A percentile compares a stretch with the other conserved stretches of the same genome.
Conservation (phyloP, 441 rosid genomes). For the Populus tomentosa region DNA sequence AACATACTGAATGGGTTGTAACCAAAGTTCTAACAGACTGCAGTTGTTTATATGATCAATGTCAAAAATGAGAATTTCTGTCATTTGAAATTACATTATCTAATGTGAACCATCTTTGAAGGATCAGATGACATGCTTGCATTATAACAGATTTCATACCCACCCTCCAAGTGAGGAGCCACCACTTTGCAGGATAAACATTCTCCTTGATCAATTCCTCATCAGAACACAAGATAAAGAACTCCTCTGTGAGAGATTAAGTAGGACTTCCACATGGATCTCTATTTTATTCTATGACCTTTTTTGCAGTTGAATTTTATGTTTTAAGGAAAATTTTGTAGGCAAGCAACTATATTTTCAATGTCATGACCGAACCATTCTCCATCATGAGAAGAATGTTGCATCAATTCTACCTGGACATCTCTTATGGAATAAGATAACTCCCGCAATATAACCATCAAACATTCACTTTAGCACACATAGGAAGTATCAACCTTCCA, state of each 20-base stretch:
- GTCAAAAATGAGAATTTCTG: neutral
- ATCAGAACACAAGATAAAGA: neutral
- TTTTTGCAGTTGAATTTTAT: neutral
- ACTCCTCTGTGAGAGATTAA: neutral
- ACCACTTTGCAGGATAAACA: neutral
- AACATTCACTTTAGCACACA: constrained; percentile 1
- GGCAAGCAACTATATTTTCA: neutral
- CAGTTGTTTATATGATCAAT: neutral
- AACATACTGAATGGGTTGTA: neutral
- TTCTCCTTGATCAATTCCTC: neutral
- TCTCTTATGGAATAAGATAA: neutral
- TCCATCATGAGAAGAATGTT: neutral
- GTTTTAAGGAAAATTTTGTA: neutral
- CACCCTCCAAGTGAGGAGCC: neutral
- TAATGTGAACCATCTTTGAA: neutral
- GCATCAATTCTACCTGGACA: neutral
- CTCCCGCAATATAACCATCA: neutral
- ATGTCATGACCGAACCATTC: neutral
- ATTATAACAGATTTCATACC: neutral
- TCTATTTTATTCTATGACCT: neutral
- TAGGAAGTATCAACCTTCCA: neutral
- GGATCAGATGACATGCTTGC: neutral
- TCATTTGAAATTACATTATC: neutral
- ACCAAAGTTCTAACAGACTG: neutral
- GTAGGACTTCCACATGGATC: neutral